Percentiles rank a stretch among this genome's conserved stretches.
Conservation (phyloP, 805 yeast species). For the Metschnikowia reukaufii region DNA sequence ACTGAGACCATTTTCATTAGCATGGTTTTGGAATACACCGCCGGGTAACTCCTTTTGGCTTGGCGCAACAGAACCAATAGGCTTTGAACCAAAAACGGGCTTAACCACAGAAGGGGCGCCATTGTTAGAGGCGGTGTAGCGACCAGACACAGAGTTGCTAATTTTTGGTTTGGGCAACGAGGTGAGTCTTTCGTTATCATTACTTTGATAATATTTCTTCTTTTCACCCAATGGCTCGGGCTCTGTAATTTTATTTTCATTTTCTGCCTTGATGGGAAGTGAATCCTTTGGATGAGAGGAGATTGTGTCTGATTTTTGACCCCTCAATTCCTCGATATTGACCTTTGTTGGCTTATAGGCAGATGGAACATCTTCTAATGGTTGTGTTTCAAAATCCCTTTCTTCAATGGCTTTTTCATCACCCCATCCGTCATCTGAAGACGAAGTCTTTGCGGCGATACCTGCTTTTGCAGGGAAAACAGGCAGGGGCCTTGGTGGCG, state of each 20-base stretch:
- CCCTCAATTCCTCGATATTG: constrained; percentile 54
- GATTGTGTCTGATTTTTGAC: constrained; percentile 45
- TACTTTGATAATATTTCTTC: constrained; percentile 40
- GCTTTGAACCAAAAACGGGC: constrained; percentile 13
- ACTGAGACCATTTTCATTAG: constrained; percentile 73
- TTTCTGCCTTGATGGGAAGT: background rate
- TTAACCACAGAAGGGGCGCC: constrained; percentile 17
- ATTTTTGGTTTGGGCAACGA: constrained; percentile 66
- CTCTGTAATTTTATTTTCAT: constrained; percentile 20
- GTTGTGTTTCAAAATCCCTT: constrained; percentile 51
- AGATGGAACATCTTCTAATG: constrained; percentile 54
- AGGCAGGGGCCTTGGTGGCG: constrained; percentile 28
- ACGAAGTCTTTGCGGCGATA: constrained; percentile 14
- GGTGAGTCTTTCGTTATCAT: constrained; percentile 51
- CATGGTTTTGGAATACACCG: constrained; percentile 30
- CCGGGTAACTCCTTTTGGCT: constrained; percentile 27
- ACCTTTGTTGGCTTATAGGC: constrained; percentile 70
- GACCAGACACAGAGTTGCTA: constrained; percentile 48
- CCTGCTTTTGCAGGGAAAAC: constrained; percentile 18
- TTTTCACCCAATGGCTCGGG: constrained; percentile 51
- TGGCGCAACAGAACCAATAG: background rate
- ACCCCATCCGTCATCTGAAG: constrained; percentile 65
- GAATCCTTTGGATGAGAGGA: constrained; percentile 38
- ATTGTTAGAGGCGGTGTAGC: constrained; percentile 41
- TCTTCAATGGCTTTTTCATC: constrained; percentile 60